A percentile compares a stretch with the other conserved stretches of the same genome.
phyloP scores from a whole-genome alignment of 1,284 basidiomycete genomes.

The Cutaneotrichosporon sp. region DNA sequence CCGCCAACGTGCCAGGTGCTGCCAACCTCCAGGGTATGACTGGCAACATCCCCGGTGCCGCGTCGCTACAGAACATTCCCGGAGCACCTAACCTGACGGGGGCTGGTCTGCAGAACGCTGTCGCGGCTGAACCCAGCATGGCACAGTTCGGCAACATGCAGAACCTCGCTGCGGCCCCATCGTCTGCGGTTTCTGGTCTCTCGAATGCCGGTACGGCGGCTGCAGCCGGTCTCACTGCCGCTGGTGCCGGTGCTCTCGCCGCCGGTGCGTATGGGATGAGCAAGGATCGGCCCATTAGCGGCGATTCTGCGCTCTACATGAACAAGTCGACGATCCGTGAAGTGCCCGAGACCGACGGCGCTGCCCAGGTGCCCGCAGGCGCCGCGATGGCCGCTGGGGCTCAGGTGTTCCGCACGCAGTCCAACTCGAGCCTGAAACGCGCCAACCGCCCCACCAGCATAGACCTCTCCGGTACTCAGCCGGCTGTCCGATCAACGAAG shows the following conservation, averaged over 20 bases:
- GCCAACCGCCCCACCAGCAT: slow-evolving; percentile 6
- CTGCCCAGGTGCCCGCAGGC: not conserved
- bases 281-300: not conserved
- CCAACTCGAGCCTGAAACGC: slow-evolving; percentile 8
- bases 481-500: not conserved
- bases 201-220: slow-evolving; percentile 3
- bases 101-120: not conserved
- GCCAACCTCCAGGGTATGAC: slow-evolving; percentile 8
- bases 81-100: not conserved
- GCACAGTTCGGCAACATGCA: not conserved
- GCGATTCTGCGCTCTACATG: slow-evolving; percentile 4
- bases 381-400: not conserved
- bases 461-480: slow-evolving; percentile 3
- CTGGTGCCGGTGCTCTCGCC: slow-evolving; percentile 6
- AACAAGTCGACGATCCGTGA: slow-evolving; percentile 2
- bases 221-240: slow-evolving; percentile 1
- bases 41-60: slow-evolving; percentile 8
- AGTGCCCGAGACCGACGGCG: not conserved
- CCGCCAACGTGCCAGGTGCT: slow-evolving; percentile 2
- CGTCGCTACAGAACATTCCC: not conserved
- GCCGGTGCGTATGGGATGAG: not conserved
- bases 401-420: slow-evolving; percentile 8
- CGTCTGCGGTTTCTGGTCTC: not conserved
- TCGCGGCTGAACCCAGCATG: not conserved
- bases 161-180: not conserved